phyloP scores from a whole-genome alignment of 2,329 filamentous ascomycete species.

The Claviceps paspali region DNA sequence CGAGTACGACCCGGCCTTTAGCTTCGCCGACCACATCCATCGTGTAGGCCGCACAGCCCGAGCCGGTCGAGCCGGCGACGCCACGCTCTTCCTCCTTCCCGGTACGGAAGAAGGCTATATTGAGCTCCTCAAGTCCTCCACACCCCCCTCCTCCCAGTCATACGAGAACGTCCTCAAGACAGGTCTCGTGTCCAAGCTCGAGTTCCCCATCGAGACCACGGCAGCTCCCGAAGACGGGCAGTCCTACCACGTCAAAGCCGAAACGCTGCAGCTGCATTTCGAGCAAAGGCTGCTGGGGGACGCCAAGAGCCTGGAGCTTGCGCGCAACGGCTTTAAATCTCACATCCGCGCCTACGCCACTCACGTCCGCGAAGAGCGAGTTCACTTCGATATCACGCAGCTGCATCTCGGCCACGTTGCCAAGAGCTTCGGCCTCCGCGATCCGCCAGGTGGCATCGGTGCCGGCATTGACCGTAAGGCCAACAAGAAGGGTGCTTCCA shows the following conservation, averaged over 20 bases:
- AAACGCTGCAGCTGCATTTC: conserved; percentile 42
- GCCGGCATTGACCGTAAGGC: conserved; percentile 34
- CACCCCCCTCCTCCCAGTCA: conserved; percentile 31
- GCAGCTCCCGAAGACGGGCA: conserved; percentile 25
- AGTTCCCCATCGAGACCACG: conserved; percentile 57
- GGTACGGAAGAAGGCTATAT: conserved; percentile 89
- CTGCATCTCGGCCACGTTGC: conserved; percentile 86
- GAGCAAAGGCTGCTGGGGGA: conserved; percentile 46
- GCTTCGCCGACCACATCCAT: conserved; percentile 84
- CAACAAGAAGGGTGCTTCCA: conserved; percentile 19
- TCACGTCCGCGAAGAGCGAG: conserved; percentile 70
- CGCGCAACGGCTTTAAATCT: conserved; percentile 73
- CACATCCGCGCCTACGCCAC: conserved; percentile 93
- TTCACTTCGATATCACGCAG: conserved; percentile 81
- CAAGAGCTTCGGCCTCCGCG: conserved; percentile 82
- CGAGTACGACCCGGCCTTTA: conserved; percentile 93
- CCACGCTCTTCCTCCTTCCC: conserved; percentile 77
- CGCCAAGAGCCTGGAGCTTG: conserved; percentile 59
- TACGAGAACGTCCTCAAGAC: conserved; percentile 47
- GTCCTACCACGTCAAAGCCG: conserved; percentile 34
- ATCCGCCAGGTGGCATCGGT: conserved; percentile 73
- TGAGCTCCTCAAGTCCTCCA: conserved; percentile 43
- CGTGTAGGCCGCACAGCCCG: conserved; percentile 89
- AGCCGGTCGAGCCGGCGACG: conserved; percentile 75
- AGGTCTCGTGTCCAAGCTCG: conserved; percentile 45